Conservation (phyloP, 495 filamentous ascomycete genomes). For the Aspergillus affinis region DNA sequence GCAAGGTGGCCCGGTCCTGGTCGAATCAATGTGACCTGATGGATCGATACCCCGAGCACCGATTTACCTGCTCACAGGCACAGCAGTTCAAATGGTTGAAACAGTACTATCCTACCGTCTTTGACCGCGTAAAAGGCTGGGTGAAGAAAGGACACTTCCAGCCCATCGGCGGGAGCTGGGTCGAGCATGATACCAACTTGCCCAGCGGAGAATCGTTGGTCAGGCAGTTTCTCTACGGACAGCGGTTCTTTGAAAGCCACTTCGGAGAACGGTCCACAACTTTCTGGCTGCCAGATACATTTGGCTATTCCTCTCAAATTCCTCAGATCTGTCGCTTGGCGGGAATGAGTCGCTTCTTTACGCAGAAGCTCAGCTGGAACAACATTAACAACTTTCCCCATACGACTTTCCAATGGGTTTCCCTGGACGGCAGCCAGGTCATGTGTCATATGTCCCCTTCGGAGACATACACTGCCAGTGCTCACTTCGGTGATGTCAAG, state of each 20-base stretch:
- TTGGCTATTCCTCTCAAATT: constrained; percentile 92
- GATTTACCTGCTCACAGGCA: constrained; percentile 88
- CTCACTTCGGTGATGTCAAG: constrained; percentile 93
- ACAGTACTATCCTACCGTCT: constrained; percentile 79
- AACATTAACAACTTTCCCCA: constrained; percentile 99
- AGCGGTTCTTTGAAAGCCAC: constrained; percentile 89
- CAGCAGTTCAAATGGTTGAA: constrained; percentile 99
- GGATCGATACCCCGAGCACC: constrained; percentile 90
- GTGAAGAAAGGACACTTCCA: constrained; percentile 90
- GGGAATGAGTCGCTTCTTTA: constrained; percentile 95
- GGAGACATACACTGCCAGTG: constrained; percentile 92
- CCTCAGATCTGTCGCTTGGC: constrained; percentile 89
- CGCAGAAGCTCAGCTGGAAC: constrained; percentile 94
- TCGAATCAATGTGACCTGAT: constrained; percentile 92
- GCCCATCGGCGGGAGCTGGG: constrained; percentile 96
- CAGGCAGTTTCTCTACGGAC: constrained; percentile 93
- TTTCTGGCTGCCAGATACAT: constrained; percentile 98
- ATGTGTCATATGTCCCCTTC: constrained; percentile 95
- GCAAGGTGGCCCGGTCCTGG: constrained; percentile 95
- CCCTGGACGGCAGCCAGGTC: constrained; percentile 91
- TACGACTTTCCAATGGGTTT: constrained; percentile 97
- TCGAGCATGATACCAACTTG: constrained; percentile 97
- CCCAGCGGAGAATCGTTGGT: constrained; percentile 92
- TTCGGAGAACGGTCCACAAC: constrained; percentile 88
- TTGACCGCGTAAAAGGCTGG: constrained; percentile 85